Percentiles rank a stretch among this genome's conserved stretches.
phyloP scores from a whole-genome alignment of 192 early-diverging fungal genomes.

The Coemansia reversa region DNA sequence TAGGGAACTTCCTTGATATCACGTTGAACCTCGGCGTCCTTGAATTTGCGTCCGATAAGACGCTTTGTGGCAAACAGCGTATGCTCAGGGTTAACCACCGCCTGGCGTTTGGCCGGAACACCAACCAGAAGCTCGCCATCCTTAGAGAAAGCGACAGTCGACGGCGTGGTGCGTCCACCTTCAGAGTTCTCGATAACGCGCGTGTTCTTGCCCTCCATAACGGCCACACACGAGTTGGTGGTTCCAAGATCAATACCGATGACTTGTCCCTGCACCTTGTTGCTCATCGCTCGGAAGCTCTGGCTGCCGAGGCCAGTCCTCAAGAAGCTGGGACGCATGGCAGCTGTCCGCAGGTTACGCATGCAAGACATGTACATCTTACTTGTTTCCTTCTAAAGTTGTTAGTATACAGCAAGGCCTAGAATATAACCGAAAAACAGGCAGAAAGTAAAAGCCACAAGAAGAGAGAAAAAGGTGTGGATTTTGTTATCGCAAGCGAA shows the following conservation, averaged over 20 bases:
- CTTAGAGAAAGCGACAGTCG: constrained; percentile 93
- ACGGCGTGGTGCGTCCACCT: constrained; percentile 95
- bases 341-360: constrained; percentile 48
- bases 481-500: neutral
- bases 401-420: constrained; percentile 13
- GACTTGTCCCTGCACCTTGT: constrained; percentile 74
- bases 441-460: constrained; percentile 13
- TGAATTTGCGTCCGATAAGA: constrained; percentile 92
- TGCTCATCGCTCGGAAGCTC: constrained; percentile 53
- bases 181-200: constrained; percentile 97
- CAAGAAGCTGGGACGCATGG: constrained; percentile 32
- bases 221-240: constrained; percentile 99
- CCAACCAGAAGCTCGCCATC: constrained; percentile 96
- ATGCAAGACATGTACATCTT: constrained; percentile 57
- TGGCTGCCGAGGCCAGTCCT: constrained; percentile 14
- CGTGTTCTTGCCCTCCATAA: constrained; percentile 98
- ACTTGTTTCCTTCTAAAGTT: neutral
- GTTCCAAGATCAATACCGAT: constrained; percentile 99
- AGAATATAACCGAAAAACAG: neutral
- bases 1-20: constrained; percentile 90
- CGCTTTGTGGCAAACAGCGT: constrained; percentile 97
- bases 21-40: constrained; percentile 82
- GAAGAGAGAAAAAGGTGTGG: constrained; percentile 8
- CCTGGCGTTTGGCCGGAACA: constrained; percentile 96
- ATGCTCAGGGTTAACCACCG: constrained; percentile 98